Conservation (phyloP, 2,329 filamentous ascomycete species). For the Fusarium subglutinans region DNA sequence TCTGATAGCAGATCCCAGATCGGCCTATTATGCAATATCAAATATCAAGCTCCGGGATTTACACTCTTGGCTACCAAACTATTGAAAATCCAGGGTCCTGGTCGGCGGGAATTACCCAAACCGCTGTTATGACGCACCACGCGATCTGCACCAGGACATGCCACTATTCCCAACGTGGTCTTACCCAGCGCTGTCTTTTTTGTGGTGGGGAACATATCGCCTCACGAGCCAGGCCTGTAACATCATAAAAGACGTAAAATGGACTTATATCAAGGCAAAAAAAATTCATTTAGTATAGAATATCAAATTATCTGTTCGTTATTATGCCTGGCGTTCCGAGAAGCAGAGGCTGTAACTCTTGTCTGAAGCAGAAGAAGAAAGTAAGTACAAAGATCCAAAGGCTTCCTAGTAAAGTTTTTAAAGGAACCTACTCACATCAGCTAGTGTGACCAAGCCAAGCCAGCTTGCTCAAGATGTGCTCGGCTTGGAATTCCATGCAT, state of each 20-base stretch:
- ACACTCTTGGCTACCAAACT: background rate
- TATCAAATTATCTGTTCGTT: background rate
- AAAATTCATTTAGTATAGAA: accelerated
- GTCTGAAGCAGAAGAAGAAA: conserved; percentile 63
- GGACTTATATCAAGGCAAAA: accelerated
- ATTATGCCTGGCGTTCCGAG: conserved; percentile 61
- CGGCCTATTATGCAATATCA: background rate
- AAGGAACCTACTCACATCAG: background rate
- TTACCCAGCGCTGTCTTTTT: conserved; percentile 4
- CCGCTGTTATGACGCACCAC: background rate
- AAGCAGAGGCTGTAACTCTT: conserved; percentile 59
- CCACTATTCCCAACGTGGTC: conserved; percentile 18
- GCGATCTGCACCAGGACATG: background rate
- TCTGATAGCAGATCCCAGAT: background rate
- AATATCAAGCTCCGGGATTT: accelerated
- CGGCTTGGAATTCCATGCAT: conserved; percentile 55
- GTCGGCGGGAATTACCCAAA: background rate
- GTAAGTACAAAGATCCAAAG: conserved; percentile 41
- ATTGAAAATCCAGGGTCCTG: background rate
- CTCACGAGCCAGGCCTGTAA: background rate
- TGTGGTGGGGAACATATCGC: background rate
- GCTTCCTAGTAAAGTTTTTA: accelerated
- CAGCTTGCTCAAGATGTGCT: conserved; percentile 56
- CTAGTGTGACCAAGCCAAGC: conserved; percentile 57
- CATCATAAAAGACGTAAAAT: background rate